Conservation (phyloP, 306 rosid species). For the Cicer cuneatum region DNA sequence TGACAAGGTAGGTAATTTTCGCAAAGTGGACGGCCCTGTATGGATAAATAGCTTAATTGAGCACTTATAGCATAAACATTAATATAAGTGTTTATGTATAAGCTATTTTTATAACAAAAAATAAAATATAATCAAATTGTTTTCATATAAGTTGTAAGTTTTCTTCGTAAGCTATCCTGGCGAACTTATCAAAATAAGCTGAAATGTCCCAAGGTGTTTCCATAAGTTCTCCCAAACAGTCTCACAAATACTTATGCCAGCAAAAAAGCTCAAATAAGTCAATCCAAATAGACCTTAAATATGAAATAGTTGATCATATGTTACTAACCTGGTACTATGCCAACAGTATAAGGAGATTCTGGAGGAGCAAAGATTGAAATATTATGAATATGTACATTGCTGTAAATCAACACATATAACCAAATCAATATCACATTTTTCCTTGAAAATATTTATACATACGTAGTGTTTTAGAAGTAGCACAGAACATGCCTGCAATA, state of each 20-base stretch:
- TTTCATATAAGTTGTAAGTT: no score
- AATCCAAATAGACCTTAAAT: not conserved
- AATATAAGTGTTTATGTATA: no score
- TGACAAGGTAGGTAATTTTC: not conserved
- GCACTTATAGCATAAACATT: no score
- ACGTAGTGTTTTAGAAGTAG: conserved; percentile 22
- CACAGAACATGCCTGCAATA: conserved; percentile 75
- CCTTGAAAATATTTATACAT: conserved; percentile 1
- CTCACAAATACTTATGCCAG: no score
- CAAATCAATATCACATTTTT: conserved; percentile 28
- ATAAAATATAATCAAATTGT: no score
- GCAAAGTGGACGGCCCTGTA: not conserved
- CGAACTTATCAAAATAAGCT: no score
- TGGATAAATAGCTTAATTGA: no score
- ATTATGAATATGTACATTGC: conserved; percentile 81
- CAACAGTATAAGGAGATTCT: conserved; percentile 80
- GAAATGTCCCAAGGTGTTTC: no score
- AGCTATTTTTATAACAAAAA: no score
- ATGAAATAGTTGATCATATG: not conserved
- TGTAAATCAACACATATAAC: conserved; percentile 54
- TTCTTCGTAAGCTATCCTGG: no score
- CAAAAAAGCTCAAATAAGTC: no score
- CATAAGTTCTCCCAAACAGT: no score
- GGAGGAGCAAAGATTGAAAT: conserved; percentile 76
- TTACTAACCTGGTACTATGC: conserved; percentile 87